Evolutionary conservation across 2,329 filamentous ascomycete species (phyloP).

Genomic region (Penicillium janthinellum): DNA sequence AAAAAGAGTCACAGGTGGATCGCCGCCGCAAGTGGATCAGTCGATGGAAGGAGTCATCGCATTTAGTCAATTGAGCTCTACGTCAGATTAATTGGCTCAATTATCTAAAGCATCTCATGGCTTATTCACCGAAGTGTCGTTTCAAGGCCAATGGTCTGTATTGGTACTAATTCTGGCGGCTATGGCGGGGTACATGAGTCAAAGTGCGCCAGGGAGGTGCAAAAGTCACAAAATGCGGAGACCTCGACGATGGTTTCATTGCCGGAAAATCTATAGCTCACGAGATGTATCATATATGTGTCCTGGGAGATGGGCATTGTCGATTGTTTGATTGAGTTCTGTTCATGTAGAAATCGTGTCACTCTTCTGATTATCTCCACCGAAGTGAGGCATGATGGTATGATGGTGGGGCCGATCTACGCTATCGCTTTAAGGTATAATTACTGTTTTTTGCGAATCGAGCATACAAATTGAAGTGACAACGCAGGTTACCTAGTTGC

Average conservation of each 20-base stretch:
- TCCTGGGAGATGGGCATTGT: background rate
- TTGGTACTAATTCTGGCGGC: conserved; percentile 9
- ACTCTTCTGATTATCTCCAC: background rate
- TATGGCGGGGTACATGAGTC: conserved; percentile 24
- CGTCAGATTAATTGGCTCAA: background rate
- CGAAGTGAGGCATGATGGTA: background rate
- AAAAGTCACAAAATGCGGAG: background rate
- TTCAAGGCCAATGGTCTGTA: conserved; percentile 2
- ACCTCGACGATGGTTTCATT: background rate
- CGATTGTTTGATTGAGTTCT: background rate
- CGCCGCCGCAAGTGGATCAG: conserved; percentile 24
- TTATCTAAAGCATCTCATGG: background rate
- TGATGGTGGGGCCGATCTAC: conserved; percentile 12
- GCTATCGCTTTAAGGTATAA: background rate
- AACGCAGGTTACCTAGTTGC: too few species aligned
- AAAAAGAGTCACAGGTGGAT: conserved; percentile 24
- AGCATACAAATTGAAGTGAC: background rate
- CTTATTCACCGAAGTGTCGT: conserved; percentile 11
- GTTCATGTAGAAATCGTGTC: background rate
- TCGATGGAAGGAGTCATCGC: conserved; percentile 21
- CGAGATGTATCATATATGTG: background rate
- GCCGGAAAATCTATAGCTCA: background rate
- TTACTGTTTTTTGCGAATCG: background rate
- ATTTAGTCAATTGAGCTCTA: conserved; percentile 1
- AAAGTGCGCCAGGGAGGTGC: background rate